These are phyloP conservation scores for Ascomycota sp. DNA, from an alignment of 2,329 filamentous ascomycete genomes.

Conservation along the genomic window DNA sequence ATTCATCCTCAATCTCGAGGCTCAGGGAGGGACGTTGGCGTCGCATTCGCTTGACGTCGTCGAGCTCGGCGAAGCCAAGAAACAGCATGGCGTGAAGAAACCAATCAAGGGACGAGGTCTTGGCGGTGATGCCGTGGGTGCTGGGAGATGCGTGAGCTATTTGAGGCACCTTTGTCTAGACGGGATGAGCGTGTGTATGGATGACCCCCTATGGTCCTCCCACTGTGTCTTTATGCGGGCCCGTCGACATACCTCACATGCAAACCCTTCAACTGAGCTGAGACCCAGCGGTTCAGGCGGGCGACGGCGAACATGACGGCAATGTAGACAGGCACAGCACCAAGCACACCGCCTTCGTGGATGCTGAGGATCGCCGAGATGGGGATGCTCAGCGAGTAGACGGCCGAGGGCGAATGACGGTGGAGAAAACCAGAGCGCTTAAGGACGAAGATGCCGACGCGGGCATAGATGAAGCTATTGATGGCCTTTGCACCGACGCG, in stretches of 20 bases:
- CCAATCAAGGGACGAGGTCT: too few species aligned
- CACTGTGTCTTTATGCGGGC: too few species aligned
- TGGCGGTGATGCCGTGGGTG: too few species aligned
- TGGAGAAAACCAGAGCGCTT: conserved; percentile 1
- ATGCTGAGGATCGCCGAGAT: conserved; percentile 1
- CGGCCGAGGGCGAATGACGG: neutral
- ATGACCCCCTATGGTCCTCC: too few species aligned
- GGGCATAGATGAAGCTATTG: conserved; percentile 1
- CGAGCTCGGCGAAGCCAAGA: conserved; percentile 1
- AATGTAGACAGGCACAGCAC: conserved; percentile 1
- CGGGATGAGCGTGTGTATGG: too few species aligned
- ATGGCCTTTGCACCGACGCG: neutral
- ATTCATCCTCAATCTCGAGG: conserved; percentile 1
- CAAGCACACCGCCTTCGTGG: neutral
- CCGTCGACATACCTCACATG: too few species aligned
- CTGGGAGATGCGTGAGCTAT: too few species aligned
- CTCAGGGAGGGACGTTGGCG: neutral
- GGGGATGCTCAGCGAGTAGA: conserved; percentile 1
- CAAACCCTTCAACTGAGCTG: too few species aligned
- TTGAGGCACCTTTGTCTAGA: too few species aligned
- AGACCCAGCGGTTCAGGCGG: conserved; percentile 1
- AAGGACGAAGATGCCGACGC: neutral
- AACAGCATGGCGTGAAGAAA: conserved; percentile 1
- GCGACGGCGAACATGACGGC: neutral
- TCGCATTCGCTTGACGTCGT: neutral